phyloP scores from a whole-genome alignment of 2,329 filamentous ascomycete species.

The Fusarium buharicum region DNA sequence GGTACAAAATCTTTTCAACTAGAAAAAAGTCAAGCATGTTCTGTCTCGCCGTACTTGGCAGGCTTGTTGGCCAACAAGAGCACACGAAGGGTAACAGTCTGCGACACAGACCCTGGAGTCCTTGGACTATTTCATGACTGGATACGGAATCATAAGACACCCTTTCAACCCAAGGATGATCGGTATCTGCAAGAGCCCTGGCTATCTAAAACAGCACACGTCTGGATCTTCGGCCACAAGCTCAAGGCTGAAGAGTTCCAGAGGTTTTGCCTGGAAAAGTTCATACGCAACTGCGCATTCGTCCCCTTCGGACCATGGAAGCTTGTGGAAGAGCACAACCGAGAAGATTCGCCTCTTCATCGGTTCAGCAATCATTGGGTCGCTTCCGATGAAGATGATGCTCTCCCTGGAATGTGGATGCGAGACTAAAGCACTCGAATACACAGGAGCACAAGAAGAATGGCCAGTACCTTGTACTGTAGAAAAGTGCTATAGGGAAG shows the following conservation, averaged over 20 bases:
- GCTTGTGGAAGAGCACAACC: background rate
- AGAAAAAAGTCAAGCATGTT: background rate
- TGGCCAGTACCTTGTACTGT: too few relatives aligned
- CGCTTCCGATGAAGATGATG: too few relatives aligned
- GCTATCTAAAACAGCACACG: background rate
- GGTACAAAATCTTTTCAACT: background rate
- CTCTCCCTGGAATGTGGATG: background rate
- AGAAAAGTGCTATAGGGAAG: too few relatives aligned
- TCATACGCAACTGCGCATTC: slow-evolving; percentile 1
- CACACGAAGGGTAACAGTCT: background rate
- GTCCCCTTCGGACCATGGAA: background rate
- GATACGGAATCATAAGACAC: background rate
- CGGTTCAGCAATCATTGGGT: slow-evolving; percentile 6
- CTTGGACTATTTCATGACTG: background rate
- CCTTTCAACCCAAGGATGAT: background rate
- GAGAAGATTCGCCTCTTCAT: background rate
- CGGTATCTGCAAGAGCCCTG: background rate
- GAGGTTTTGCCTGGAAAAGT: background rate
- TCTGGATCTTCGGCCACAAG: background rate
- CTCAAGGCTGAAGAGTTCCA: background rate
- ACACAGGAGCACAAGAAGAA: too few relatives aligned
- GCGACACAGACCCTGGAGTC: background rate
- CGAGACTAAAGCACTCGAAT: background rate
- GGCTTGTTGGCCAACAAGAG: background rate
- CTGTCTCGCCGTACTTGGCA: background rate